phyloP scores from a whole-genome alignment of 2,329 filamentous ascomycete species.

The Apiospora arundinis region DNA sequence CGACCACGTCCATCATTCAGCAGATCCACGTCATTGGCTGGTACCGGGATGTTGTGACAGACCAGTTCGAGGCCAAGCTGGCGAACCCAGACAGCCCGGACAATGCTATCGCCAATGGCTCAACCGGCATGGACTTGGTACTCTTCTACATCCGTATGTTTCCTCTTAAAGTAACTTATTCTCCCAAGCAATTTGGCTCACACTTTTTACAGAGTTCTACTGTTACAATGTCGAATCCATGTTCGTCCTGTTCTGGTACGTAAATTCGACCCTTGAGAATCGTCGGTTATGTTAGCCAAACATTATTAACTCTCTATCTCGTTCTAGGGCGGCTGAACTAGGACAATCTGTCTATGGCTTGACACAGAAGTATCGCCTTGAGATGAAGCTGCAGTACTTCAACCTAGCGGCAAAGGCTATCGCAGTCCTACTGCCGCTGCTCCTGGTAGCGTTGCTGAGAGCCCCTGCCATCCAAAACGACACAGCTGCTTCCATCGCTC shows the following conservation, averaged over 20 bases:
- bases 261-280: not conserved
- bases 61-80: conserved; percentile 29
- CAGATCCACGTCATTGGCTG: conserved; percentile 32
- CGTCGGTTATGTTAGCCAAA: conserved; percentile 20
- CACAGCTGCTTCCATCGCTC: conserved; percentile 27
- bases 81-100: conserved; percentile 31
- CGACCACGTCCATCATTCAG: conserved; percentile 32
- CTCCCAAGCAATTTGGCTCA: not conserved
- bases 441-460: conserved; percentile 29
- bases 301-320: not conserved
- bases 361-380: conserved; percentile 23
- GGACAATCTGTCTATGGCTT: conserved; percentile 31
- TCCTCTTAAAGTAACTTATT: too few relatives aligned
- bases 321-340: conserved; percentile 30
- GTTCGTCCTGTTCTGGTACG: conserved; percentile 35
- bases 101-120: conserved; percentile 33
- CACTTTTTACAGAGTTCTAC: conserved; percentile 30
- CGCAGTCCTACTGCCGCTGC: conserved; percentile 31
- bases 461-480: conserved; percentile 27
- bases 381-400: conserved; percentile 28
- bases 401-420: conserved; percentile 32
- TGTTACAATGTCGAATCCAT: conserved; percentile 33
- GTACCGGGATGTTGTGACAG: conserved; percentile 27
- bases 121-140: conserved; percentile 33
- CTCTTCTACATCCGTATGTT: conserved; percentile 36